phyloP scores from a whole-genome alignment of 176 grass and related monocot genomes.

The Canna indica region DNA sequence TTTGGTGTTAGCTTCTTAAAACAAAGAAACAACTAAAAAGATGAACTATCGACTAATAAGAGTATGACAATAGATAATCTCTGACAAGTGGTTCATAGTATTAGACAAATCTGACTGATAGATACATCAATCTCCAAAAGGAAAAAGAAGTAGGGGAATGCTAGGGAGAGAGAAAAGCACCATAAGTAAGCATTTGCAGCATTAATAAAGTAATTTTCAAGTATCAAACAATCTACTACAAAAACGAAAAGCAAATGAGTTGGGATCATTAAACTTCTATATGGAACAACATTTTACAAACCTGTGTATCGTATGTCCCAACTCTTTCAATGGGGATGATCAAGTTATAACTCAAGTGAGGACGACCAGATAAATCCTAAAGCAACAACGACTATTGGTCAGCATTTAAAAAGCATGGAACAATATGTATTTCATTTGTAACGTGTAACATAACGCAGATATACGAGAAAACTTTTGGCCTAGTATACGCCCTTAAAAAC shows the following conservation, averaged over 20 bases:
- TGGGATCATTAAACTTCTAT: not conserved
- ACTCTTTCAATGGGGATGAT: constrained; percentile 71
- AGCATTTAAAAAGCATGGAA: not conserved
- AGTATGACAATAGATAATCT: no score
- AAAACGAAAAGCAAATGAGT: not conserved
- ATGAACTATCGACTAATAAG: no score
- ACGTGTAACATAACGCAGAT: not conserved
- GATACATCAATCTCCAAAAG: no score
- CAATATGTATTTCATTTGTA: not conserved
- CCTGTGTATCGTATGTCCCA: constrained; percentile 85
- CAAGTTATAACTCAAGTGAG: constrained; percentile 76
- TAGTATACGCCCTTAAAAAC: not conserved
- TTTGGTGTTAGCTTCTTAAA: no score
- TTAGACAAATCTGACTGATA: no score
- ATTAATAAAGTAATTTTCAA: no score
- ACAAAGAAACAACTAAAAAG: no score
- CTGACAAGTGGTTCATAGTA: no score
- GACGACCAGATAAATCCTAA: constrained; percentile 87
- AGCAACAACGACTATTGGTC: not conserved
- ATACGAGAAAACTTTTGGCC: not conserved
- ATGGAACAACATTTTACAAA: constrained; percentile 7
- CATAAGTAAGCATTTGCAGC: no score
- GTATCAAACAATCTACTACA: not conserved
- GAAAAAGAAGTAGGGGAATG: no score
- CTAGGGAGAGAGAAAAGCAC: no score